These are phyloP conservation scores for Mycena rebaudengoi DNA, from an alignment of 768 basidiomycete species.

Conservation along the genomic window DNA sequence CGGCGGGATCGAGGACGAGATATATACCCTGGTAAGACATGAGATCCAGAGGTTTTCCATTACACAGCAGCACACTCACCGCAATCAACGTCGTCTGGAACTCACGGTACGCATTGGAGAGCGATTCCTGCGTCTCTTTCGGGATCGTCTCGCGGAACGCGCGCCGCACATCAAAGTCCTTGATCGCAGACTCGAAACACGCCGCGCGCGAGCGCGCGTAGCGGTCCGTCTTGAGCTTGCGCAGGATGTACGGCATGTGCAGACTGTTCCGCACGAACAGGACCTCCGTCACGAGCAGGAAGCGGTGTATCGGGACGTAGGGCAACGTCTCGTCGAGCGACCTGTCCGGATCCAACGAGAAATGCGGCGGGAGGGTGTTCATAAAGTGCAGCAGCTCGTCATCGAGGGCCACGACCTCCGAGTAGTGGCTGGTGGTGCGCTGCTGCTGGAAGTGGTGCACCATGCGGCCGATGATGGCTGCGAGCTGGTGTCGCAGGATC, in stretches of 20 bases:
- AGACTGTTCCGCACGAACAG: constrained; percentile 86
- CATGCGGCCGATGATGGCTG: constrained; percentile 87
- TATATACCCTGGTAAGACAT: constrained; percentile 56
- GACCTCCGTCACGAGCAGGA: constrained; percentile 89
- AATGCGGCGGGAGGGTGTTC: constrained; percentile 80
- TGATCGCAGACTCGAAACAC: constrained; percentile 91
- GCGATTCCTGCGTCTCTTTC: constrained; percentile 70
- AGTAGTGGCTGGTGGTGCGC: constrained; percentile 78
- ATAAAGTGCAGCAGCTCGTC: constrained; percentile 86
- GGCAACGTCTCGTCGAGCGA: constrained; percentile 72
- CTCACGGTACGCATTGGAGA: constrained; percentile 85
- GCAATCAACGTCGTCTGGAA: constrained; percentile 91
- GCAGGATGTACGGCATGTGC: constrained; percentile 88
- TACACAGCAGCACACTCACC: constrained; percentile 42
- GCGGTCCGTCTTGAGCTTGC: constrained; percentile 80
- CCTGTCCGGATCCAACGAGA: constrained; percentile 77
- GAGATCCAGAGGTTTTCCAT: background rate
- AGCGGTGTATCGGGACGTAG: constrained; percentile 85
- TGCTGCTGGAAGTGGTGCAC: constrained; percentile 95
- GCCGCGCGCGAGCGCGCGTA: constrained; percentile 84
- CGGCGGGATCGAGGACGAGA: constrained; percentile 80
- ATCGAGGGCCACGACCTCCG: constrained; percentile 83
- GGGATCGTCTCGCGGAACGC: constrained; percentile 69
- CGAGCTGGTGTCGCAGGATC: constrained; percentile 84
- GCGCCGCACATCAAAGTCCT: constrained; percentile 83